A percentile compares a stretch with the other conserved stretches of the same genome.
phyloP scores from a whole-genome alignment of 495 filamentous ascomycete genomes.

The Aspergillus affinis region DNA sequence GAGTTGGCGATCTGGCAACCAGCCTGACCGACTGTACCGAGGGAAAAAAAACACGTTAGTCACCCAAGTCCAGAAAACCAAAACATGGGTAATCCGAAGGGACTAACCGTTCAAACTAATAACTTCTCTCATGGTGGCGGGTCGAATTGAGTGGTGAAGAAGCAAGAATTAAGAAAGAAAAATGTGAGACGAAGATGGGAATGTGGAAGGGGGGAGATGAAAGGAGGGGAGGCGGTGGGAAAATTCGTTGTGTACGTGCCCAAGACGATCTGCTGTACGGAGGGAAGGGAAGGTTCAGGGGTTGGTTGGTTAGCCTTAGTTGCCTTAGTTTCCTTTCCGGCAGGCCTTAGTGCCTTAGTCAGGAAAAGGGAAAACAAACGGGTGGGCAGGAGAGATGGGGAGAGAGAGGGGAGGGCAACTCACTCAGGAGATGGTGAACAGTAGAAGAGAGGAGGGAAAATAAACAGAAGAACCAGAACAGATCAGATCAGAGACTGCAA shows the following conservation, averaged over 20 bases:
- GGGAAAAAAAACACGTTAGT: conserved; percentile 23
- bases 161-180: conserved; percentile 16
- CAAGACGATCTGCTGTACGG: conserved; percentile 25
- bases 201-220: conserved; percentile 20
- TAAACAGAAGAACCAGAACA: too few relatives aligned
- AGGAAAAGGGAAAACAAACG: neutral
- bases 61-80: conserved; percentile 15
- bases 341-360: too few relatives aligned
- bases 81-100: conserved; percentile 15
- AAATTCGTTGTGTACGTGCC: conserved; percentile 8
- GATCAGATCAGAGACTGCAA: too few relatives aligned
- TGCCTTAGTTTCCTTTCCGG: neutral
- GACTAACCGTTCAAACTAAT: conserved; percentile 96
- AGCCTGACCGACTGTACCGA: conserved; percentile 87
- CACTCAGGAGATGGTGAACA: neutral
- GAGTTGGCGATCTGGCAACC: conserved; percentile 99
- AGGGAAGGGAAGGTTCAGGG: conserved; percentile 22
- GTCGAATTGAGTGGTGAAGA: conserved; percentile 16
- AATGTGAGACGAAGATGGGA: conserved; percentile 4
- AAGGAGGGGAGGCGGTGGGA: conserved; percentile 15
- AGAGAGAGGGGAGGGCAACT: too few relatives aligned
- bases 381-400: too few relatives aligned
- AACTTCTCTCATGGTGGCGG: conserved; percentile 92
- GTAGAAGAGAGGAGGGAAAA: too few relatives aligned
- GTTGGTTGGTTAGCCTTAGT: conserved; percentile 2